These are phyloP conservation scores for Cercospora sesami DNA, from an alignment of 2,329 filamentous ascomycete species.

Conservation along the genomic window DNA sequence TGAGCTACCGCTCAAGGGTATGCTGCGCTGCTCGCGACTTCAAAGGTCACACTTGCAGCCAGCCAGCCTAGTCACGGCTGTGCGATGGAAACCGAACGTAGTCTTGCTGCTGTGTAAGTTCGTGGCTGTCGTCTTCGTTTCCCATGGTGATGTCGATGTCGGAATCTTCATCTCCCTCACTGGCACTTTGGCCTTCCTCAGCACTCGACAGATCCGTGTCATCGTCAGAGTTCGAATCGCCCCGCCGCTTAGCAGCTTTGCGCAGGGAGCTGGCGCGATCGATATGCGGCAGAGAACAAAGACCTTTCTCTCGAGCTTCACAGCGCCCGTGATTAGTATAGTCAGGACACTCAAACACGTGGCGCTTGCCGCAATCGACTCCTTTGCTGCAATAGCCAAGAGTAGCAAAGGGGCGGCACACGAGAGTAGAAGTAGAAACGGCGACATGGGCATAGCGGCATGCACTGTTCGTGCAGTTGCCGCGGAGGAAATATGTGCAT, in stretches of 20 bases:
- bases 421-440: slow-evolving; percentile 71
- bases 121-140: slow-evolving; percentile 43
- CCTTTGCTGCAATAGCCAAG: slow-evolving; percentile 89
- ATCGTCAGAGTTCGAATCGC: slow-evolving; percentile 37
- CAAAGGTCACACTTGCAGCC: neutral
- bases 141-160: slow-evolving; percentile 40
- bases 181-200: slow-evolving; percentile 59
- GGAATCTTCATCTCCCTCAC: slow-evolving; percentile 59
- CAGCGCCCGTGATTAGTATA: slow-evolving; percentile 90
- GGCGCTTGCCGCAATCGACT: slow-evolving; percentile 72
- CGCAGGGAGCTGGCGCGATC: slow-evolving; percentile 80
- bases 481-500: slow-evolving; percentile 86
- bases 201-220: slow-evolving; percentile 70
- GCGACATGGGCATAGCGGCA: slow-evolving; percentile 86
- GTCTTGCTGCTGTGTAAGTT: slow-evolving; percentile 56
- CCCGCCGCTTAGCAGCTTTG: slow-evolving; percentile 54
- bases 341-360: slow-evolving; percentile 85
- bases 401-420: slow-evolving; percentile 81
- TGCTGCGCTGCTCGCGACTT: neutral
- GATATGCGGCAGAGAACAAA: slow-evolving; percentile 83
- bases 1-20: neutral
- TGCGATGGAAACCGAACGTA: slow-evolving; percentile 48
- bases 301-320: slow-evolving; percentile 59
- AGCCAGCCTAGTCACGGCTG: neutral
- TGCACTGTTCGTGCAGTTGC: slow-evolving; percentile 80